phyloP scores from a whole-genome alignment of 2,329 filamentous ascomycete species.

The Colletotrichum spinosum region DNA sequence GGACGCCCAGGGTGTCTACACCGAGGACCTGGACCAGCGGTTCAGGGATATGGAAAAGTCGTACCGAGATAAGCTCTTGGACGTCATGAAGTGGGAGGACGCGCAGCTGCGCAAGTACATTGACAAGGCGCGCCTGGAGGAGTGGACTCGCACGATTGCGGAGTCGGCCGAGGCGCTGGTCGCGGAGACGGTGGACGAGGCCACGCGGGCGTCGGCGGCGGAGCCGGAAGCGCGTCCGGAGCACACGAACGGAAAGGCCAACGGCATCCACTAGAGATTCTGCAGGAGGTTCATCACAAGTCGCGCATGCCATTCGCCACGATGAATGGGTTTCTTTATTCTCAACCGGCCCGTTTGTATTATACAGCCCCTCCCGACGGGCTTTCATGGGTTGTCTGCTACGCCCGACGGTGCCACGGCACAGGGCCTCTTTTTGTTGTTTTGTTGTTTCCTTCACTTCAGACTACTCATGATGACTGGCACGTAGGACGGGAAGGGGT shows the following conservation, averaged over 20 bases:
- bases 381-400: constrained; percentile 3
- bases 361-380: constrained; percentile 7
- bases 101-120: constrained; percentile 72
- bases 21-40: constrained; percentile 70
- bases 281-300: neutral
- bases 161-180: constrained; percentile 52
- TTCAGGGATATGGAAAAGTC: constrained; percentile 71
- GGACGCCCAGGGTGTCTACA: constrained; percentile 69
- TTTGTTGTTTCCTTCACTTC: constrained; percentile 8
- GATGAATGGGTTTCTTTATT: constrained; percentile 13
- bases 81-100: constrained; percentile 81
- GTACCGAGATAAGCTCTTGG: constrained; percentile 74
- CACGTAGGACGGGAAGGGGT: constrained; percentile 10
- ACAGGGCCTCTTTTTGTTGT: neutral
- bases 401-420: constrained; percentile 10
- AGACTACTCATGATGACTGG: constrained; percentile 21
- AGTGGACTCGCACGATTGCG: constrained; percentile 67
- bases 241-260: constrained; percentile 35
- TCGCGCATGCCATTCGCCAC: constrained; percentile 3
- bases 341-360: constrained; percentile 1
- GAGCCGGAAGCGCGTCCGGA: constrained; percentile 13
- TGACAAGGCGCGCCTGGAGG: constrained; percentile 74
- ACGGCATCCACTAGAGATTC: constrained; percentile 28
- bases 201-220: constrained; percentile 28
- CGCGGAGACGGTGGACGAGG: constrained; percentile 47